Conservation (phyloP, 352 stramenopile species). For the Globisporangium cylindrosporum region DNA sequence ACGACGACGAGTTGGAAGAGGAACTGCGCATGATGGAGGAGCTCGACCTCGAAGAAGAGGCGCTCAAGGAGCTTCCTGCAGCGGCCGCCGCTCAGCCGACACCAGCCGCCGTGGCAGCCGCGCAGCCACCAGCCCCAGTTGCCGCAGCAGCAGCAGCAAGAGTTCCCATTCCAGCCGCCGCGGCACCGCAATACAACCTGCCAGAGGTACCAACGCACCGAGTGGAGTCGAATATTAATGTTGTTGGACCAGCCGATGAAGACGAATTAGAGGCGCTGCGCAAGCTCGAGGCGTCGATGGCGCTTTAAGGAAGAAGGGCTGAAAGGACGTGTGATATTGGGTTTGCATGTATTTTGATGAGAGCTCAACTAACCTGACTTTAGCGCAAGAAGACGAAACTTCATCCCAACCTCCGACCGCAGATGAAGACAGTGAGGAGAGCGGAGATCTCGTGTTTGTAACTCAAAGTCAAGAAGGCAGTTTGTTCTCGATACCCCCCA, state of each 20-base stretch:
- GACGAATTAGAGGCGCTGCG: constrained; percentile 84
- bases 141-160: constrained; percentile 19
- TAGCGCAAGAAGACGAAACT: background rate
- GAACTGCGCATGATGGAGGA: constrained; percentile 93
- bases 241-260: constrained; percentile 67
- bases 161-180: constrained; percentile 20
- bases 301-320: constrained; percentile 35
- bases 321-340: background rate
- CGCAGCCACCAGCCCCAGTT: constrained; percentile 12
- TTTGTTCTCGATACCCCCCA: background rate
- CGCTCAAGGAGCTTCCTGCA: constrained; percentile 37
- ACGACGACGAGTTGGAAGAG: constrained; percentile 94
- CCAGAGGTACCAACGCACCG: constrained; percentile 76
- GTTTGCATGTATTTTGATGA: background rate
- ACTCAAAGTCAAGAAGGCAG: background rate
- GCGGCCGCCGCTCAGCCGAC: constrained; percentile 23
- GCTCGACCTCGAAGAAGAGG: constrained; percentile 89
- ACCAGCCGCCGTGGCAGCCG: constrained; percentile 19
- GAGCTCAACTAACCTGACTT: background rate
- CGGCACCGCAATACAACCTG: constrained; percentile 55
- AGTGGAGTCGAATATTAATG: constrained; percentile 74
- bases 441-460: background rate
- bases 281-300: constrained; percentile 85
- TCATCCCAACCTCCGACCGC: background rate
- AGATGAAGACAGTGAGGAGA: background rate